These are phyloP conservation scores for Trichoderma orchidacearum DNA, from an alignment of 495 filamentous ascomycete species.

Conservation along the genomic window DNA sequence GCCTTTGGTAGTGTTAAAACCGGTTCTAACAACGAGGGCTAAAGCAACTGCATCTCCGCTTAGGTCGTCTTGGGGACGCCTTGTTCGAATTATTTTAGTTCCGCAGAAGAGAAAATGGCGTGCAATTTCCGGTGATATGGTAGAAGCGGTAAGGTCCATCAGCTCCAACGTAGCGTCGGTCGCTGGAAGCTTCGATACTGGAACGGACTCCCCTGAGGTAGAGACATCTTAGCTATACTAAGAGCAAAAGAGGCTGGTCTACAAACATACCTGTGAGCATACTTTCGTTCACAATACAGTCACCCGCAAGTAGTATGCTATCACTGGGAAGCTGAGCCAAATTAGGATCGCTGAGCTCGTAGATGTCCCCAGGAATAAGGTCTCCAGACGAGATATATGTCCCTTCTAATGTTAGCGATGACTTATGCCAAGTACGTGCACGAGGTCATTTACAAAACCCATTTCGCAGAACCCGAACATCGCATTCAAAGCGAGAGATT, in stretches of 20 bases:
- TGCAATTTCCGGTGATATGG: constrained; percentile 65
- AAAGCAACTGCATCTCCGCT: constrained; percentile 86
- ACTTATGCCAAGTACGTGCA: background rate
- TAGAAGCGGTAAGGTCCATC: constrained; percentile 63
- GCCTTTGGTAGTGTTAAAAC: constrained; percentile 96
- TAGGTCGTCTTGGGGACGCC: constrained; percentile 67
- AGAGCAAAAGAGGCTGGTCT: background rate
- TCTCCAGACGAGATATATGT: constrained; percentile 73
- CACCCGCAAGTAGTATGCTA: constrained; percentile 79
- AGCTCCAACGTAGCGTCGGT: constrained; percentile 65
- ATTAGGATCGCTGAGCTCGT: constrained; percentile 93
- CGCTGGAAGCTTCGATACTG: constrained; percentile 80
- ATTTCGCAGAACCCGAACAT: constrained; percentile 81
- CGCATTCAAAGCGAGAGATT: constrained; percentile 88
- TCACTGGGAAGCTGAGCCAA: constrained; percentile 89
- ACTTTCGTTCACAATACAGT: constrained; percentile 98
- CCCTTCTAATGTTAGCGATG: constrained; percentile 40
- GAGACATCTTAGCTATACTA: constrained; percentile 12
- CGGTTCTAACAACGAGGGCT: constrained; percentile 82
- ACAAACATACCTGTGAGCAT: constrained; percentile 72
- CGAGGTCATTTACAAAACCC: constrained; percentile 82
- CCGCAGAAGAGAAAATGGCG: constrained; percentile 87
- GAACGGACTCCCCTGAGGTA: constrained; percentile 77
- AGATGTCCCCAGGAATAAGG: constrained; percentile 91
- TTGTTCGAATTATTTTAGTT: constrained; percentile 85